Evolutionary conservation across 768 basidiomycete species (phyloP), one percentile per base, ranked within the genome.

Genomic region (Suillus tomentosus): DNA sequence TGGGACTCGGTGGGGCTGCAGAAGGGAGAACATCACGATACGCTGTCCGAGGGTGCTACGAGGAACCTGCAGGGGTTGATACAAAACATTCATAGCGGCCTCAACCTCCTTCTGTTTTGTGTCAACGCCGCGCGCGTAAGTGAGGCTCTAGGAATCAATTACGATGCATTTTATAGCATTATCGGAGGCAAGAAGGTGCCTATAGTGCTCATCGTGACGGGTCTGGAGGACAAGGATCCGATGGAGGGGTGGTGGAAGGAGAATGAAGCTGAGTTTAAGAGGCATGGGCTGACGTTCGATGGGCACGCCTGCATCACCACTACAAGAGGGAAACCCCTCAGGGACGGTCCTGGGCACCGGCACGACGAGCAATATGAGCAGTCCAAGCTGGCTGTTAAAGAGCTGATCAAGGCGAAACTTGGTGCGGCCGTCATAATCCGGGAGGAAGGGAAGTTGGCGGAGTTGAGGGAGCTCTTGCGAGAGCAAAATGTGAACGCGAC

Each of bases 281-380:
- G 55, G 40, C 69, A 77, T 40, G 71, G 72, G 14, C 80, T 82
- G 71, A 56, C 64, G 10, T 80, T 80, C 19, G 68, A 74, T 39
- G 79, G 74, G 2, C 74, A 79, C 24, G 81, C 78, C 10, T 82
- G 82, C 60, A 71, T 82, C 59, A 81, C 80, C 17, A 76, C 79
- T 4, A 68, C 68, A 4, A 65, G 57, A 48, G 65, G 65, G 17
- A 65, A 65, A 56, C n/a, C 37, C 10, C 63, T 64, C 36, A 58
- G 37, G 37, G 45, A 40, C 10, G 47, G 56, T 9, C 57, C 57
- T 58, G 54, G 62, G 8, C 14, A 56, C 54, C n/a, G 43, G 42
- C 34, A 57, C n/a, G 65, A 65, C 27, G 65, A 65, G 34, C 55
- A 63, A 50, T 65, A 65, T 34, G 65, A 62, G 8, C 63, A 67